A percentile compares a stretch with the other conserved stretches of the same genome.
phyloP scores from a whole-genome alignment of 73 alveolate species.

The Paramecium sexaurelia region DNA sequence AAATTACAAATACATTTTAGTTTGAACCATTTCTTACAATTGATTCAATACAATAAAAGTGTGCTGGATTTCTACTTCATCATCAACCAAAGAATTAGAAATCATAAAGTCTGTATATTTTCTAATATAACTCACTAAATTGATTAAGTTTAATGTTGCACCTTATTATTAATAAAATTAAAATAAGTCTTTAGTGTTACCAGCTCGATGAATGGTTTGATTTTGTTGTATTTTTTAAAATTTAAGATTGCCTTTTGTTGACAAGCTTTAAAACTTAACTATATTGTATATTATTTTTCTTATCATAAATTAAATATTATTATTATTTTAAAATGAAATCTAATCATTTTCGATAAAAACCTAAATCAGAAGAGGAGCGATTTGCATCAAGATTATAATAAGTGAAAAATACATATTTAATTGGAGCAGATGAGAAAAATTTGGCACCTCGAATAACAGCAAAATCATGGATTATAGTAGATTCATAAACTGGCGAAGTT shows the following conservation, averaged over 20 bases:
- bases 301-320: constrained; percentile 6
- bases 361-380: constrained; percentile 29
- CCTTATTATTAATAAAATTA: not conserved
- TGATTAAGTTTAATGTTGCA: not conserved
- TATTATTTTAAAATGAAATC: not conserved
- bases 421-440: constrained; percentile 37
- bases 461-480: constrained; percentile 75
- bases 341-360: constrained; percentile 15
- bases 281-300: not conserved
- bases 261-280: not conserved
- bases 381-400: not conserved
- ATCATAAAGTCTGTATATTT: constrained; percentile 31
- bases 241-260: not conserved
- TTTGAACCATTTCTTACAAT: not conserved
- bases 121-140: not conserved
- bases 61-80: not conserved
- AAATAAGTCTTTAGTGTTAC: not conserved
- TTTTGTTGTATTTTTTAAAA: not conserved
- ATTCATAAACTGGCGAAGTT: constrained; percentile 77
- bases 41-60: not conserved
- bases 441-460: constrained; percentile 39
- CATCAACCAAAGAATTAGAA: not conserved
- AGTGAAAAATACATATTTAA: constrained; percentile 11
- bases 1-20: not conserved
- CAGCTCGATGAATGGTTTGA: not conserved